Percentiles rank a stretch among this genome's conserved stretches.
Evolutionary conservation across 257 asterid species (phyloP).

Genomic region (Phtheirospermum japonicum): DNA sequence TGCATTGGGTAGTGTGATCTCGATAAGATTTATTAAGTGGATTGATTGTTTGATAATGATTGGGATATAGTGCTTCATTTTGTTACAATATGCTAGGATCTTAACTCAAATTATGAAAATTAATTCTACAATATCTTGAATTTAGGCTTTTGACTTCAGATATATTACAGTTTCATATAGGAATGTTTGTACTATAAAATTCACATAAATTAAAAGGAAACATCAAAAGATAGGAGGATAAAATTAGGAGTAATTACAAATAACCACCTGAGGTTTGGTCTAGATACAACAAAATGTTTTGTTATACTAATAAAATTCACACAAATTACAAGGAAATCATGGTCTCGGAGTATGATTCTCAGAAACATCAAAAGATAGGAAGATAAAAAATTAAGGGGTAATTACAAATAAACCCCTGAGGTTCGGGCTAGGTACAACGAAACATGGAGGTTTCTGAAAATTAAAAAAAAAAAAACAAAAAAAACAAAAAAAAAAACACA

Average conservation of each 20-base stretch:
- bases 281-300: not conserved
- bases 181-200: not conserved
- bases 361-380: not conserved
- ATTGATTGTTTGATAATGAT: too few species aligned
- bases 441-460: not conserved
- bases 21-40: too few species aligned
- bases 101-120: not conserved
- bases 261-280: too few species aligned
- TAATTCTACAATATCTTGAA: not conserved
- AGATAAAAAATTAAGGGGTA: not conserved
- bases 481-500: too few species aligned
- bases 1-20: too few species aligned
- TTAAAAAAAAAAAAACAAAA: too few species aligned
- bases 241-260: not conserved
- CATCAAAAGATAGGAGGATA: constrained; percentile 4
- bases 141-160: not conserved
- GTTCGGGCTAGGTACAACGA: too few species aligned
- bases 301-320: constrained; percentile 7
- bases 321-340: not conserved
- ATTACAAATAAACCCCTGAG: too few species aligned
- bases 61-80: too few species aligned
- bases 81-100: not conserved
- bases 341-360: constrained; percentile 3
- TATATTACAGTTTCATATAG: not conserved
- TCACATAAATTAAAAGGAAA: not conserved